These are phyloP conservation scores for Hirschioporus abietinus DNA, from an alignment of 768 basidiomycete genomes.

Conservation along the genomic window DNA sequence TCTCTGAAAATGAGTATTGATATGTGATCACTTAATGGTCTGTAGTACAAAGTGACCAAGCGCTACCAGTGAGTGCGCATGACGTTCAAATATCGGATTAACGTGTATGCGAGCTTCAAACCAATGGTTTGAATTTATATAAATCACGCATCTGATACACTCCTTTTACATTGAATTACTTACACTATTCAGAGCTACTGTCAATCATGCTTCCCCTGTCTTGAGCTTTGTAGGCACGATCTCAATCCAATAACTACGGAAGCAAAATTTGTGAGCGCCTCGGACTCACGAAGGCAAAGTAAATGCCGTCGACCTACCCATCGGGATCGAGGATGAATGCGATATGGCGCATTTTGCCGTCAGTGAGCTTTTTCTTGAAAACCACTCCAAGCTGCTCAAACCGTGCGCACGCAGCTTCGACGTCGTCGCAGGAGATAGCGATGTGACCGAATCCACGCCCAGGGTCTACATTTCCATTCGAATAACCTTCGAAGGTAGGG, in stretches of 20 bases:
- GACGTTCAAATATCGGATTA: not conserved
- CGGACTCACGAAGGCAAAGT: constrained; percentile 5
- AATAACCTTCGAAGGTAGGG: constrained; percentile 73
- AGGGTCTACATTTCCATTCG: constrained; percentile 80
- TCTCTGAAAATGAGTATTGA: not conserved
- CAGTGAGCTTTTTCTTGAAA: constrained; percentile 84
- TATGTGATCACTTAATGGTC: not conserved
- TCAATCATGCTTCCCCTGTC: not conserved
- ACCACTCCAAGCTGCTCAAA: constrained; percentile 75
- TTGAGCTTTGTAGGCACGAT: constrained; percentile 32
- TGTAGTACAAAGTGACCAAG: no score
- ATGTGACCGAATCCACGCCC: constrained; percentile 85
- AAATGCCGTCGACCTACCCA: constrained; percentile 39
- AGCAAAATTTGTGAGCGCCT: not conserved
- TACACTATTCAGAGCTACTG: not conserved
- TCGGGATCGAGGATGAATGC: constrained; percentile 86
- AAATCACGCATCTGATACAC: not conserved
- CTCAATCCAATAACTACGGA: constrained; percentile 55
- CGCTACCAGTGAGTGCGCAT: no score
- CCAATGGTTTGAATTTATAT: not conserved
- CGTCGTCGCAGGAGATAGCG: constrained; percentile 76
- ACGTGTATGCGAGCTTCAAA: not conserved
- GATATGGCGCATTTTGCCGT: constrained; percentile 82
- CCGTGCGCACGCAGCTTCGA: constrained; percentile 76
- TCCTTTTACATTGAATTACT: not conserved